Conservation (phyloP, 805 yeast genomes). For the Candida berthetii region DNA sequence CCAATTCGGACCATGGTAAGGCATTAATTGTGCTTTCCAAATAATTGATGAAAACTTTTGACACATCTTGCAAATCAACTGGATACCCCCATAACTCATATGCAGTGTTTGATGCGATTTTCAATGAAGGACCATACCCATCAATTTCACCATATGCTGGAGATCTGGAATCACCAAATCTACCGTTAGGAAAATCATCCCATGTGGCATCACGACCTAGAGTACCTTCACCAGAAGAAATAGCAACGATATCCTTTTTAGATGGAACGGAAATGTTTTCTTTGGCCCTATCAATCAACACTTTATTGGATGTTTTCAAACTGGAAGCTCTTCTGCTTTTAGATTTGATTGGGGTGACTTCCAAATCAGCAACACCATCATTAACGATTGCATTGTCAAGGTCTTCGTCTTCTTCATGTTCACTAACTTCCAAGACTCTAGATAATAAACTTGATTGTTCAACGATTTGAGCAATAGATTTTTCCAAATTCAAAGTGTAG, state of each 20-base stretch:
- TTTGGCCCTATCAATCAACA: constrained; percentile 25
- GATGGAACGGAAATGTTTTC: constrained; percentile 26
- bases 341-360: too few relatives aligned
- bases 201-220: constrained; percentile 88
- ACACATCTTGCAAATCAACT: constrained; percentile 47
- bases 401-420: constrained; percentile 25
- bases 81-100: constrained; percentile 80
- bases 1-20: constrained; percentile 89
- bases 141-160: constrained; percentile 98
- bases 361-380: not conserved
- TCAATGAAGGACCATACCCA: constrained; percentile 92
- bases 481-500: constrained; percentile 88
- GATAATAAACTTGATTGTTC: constrained; percentile 51
- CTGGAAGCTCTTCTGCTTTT: constrained; percentile 16
- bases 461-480: constrained; percentile 82
- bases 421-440: constrained; percentile 38
- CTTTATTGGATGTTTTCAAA: constrained; percentile 32
- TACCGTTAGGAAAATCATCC: constrained; percentile 96
- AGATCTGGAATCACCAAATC: constrained; percentile 91
- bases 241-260: constrained; percentile 60
- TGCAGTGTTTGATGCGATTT: constrained; percentile 64
- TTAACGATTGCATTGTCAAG: constrained; percentile 22
- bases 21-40: constrained; percentile 68
- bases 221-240: constrained; percentile 78
- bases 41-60: constrained; percentile 63